Base-by-base conservation (phyloP, 148 eudicot species). In the Diospyros kaki region DNA sequence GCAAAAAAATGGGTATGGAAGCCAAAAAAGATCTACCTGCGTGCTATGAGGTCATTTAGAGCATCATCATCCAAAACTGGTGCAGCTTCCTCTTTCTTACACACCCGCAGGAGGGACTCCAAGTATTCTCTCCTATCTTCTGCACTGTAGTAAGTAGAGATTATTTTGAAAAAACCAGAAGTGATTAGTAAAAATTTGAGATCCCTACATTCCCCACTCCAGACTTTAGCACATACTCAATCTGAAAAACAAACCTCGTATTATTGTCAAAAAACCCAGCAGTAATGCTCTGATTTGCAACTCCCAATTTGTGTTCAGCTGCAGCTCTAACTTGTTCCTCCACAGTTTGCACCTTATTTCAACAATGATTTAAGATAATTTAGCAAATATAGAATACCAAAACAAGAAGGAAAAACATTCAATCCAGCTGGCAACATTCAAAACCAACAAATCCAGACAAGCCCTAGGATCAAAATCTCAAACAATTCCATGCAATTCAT, bases 281-380 rank as follows among this genome's bases (percentile, higher is more conserved):
- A 80, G 99, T 96, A 63, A 96, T 96, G 79, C 99, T 96, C 85
- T 96, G 99, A 77, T 96, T 93, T 51, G 99, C 99, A 74, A 96
- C 99, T 78, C 99, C 99, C 81, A 96, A 86, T 83, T 96, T 96
- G 88, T 96, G 98, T 88, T 93, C 99, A 74, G 99, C 99, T 61
- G 99, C 76, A 82, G 99, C 99, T 86, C 98, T 88, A 45, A 93
- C 98, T 88, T 93, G 97, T 75, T 96, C 98, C 87, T 93, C 99
- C 74, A 93, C 98, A 28, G 97, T 83, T 78, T 93, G 81, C 63
- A 96, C 97, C 99, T 96, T 62, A 46, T 72, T 40, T 79, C 42
- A 68, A 18, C 53, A 77, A 53, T 44, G 44, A 54, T 55, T 45
- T 64, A 58, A 72, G 52, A 55, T 66, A 61, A 17, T 59, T 42